Conservation (phyloP, 768 basidiomycete species). For the Hygrocybe punicea region DNA sequence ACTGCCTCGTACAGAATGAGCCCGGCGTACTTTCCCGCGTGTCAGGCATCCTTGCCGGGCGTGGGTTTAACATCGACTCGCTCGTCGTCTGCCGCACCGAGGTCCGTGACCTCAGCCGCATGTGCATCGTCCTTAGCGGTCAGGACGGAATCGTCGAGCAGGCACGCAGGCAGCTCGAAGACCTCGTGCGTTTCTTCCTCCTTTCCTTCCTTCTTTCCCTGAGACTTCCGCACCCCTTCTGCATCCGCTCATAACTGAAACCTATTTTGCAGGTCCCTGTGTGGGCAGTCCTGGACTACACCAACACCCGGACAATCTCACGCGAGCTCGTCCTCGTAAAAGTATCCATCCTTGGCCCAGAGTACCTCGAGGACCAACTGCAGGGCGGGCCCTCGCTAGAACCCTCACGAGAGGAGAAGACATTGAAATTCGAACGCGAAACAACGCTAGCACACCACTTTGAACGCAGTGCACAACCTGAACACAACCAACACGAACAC, state of each 20-base stretch:
- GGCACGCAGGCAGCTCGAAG: conserved; percentile 91
- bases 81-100: conserved; percentile 97
- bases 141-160: conserved; percentile 99
- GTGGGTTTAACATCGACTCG: conserved; percentile 98
- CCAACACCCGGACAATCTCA: conserved; percentile 83
- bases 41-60: conserved; percentile 92
- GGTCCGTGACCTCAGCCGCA: conserved; percentile 92
- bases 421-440: conserved; percentile 63
- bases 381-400: conserved; percentile 81
- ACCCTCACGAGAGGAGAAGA: conserved; percentile 43
- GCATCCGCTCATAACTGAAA: neutral
- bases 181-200: conserved; percentile 62
- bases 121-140: conserved; percentile 95
- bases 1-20: conserved; percentile 98
- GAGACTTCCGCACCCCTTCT: neutral
- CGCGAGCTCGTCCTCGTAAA: conserved; percentile 95
- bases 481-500: neutral
- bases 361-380: conserved; percentile 92
- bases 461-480: conserved; percentile 36
- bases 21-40: conserved; percentile 98
- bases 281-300: conserved; percentile 99
- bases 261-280: conserved; percentile 75
- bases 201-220: neutral
- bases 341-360: conserved; percentile 94
- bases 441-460: conserved; percentile 71